Percentiles rank a stretch among this genome's conserved stretches.
Evolutionary conservation across 2,329 filamentous ascomycete species (phyloP).

Genomic region (Colletotrichum sublineola): DNA sequence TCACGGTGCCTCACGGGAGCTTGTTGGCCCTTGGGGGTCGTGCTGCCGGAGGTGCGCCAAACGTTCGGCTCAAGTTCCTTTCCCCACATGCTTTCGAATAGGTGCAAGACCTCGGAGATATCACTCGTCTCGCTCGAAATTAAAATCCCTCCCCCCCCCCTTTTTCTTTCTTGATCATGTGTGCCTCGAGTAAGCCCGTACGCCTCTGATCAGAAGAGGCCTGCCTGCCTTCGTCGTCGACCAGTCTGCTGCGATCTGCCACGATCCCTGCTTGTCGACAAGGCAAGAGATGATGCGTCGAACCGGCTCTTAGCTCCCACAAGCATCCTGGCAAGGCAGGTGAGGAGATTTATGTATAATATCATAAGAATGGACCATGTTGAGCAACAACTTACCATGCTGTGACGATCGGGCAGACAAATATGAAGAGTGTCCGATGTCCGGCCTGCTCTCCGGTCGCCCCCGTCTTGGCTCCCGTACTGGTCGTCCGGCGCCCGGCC

Average conservation of each 20-base stretch:
- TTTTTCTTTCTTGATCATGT: neutral
- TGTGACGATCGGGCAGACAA: neutral
- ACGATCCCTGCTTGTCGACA: neutral
- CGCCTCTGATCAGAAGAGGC: neutral
- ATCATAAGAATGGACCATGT: neutral
- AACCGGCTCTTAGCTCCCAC: no score
- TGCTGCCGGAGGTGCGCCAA: neutral
- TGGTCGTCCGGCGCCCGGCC: conserved; percentile 27
- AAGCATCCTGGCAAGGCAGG: no score
- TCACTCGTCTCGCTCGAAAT: neutral
- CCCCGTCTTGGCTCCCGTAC: conserved; percentile 4
- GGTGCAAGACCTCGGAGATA: neutral
- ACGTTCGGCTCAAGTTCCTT: neutral
- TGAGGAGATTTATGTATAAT: neutral
- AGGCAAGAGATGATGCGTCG: neutral
- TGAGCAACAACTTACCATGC: no score
- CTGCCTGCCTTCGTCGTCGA: neutral
- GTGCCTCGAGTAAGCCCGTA: neutral
- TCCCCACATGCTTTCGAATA: conserved; percentile 3
- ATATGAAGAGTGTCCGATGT: neutral
- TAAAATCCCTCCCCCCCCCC: neutral
- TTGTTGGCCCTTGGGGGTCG: neutral
- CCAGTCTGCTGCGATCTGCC: no score
- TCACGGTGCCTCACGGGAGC: neutral
- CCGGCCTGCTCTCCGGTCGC: neutral